Evolutionary conservation across 495 filamentous ascomycete genomes (phyloP).

Genomic region (Venustampulla echinocandica): DNA sequence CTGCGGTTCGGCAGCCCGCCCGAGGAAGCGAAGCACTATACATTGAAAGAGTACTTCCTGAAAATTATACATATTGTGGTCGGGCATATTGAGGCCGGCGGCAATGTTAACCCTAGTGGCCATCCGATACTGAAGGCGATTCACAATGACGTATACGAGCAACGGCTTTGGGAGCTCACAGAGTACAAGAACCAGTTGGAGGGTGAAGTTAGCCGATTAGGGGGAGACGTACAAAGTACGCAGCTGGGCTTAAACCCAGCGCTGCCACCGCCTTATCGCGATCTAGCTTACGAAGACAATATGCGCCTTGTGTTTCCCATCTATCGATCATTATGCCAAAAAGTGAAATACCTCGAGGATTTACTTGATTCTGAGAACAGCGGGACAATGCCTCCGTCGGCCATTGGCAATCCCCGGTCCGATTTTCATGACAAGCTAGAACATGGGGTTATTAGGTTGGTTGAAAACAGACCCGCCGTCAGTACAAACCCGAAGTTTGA

Average conservation of each 20-base stretch:
- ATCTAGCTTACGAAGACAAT: conserved; percentile 2
- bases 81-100: not conserved
- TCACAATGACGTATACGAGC: not conserved
- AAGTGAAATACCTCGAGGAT: not conserved
- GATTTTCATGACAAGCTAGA: not conserved
- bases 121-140: not conserved
- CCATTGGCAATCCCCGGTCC: not conserved
- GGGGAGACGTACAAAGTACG: conserved; percentile 1
- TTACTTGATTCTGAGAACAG: not conserved
- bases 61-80: not conserved
- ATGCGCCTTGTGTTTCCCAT: not conserved
- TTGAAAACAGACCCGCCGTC: too few species aligned
- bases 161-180: not conserved
- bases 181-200: conserved; percentile 2
- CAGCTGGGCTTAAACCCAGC: not conserved
- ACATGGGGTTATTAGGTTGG: not conserved
- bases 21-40: conserved; percentile 1
- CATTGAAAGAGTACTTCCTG: not conserved
- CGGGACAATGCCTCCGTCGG: not conserved
- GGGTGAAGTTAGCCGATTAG: conserved; percentile 3
- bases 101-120: not conserved
- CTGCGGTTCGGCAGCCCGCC: not conserved
- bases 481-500: not conserved
- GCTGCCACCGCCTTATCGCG: not conserved
- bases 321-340: not conserved